Evolutionary conservation across 179 eudicot genomes (phyloP).

Genomic region (Silene coronaria): DNA sequence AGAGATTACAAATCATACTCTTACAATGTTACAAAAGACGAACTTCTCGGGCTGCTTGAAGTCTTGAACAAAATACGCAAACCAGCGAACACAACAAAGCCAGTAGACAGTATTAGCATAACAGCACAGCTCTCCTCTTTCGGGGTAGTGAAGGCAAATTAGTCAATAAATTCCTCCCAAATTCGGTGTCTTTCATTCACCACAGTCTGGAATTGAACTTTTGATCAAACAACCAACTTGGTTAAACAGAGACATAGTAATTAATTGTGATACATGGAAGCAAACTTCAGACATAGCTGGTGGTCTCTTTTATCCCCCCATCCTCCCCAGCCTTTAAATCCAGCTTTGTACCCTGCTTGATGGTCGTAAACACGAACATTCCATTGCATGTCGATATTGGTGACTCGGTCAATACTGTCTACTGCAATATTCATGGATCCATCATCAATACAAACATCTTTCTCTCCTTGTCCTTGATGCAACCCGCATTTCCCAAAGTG

Average conservation of each 20-base stretch:
- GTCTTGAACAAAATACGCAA: neutral
- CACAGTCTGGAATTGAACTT: too few species aligned
- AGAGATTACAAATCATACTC: constrained; percentile 3
- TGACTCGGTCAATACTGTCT: constrained; percentile 47
- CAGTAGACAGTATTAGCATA: neutral
- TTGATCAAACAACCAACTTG: too few species aligned
- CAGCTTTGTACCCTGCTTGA: constrained; percentile 78
- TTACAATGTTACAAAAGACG: neutral
- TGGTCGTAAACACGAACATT: constrained; percentile 41
- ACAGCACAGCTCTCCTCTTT: too few species aligned
- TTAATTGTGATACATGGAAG: constrained; percentile 57
- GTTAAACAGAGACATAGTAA: neutral
- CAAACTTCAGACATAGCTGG: constrained; percentile 66
- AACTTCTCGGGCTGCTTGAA: neutral
- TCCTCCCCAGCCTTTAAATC: constrained; percentile 96
- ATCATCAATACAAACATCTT: constrained; percentile 52
- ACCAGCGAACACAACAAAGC: neutral
- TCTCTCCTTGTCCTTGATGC: constrained; percentile 84
- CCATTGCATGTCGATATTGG: constrained; percentile 60
- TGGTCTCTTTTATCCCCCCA: constrained; percentile 90
- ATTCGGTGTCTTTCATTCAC: too few species aligned
- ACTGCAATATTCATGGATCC: constrained; percentile 53
- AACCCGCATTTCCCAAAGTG: constrained; percentile 94
- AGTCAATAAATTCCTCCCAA: too few species aligned
- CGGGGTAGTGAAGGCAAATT: too few species aligned